Percentiles rank a stretch among this genome's conserved stretches.
These are phyloP conservation scores for Aspergillus sp. DNA, from an alignment of 2,329 filamentous ascomycete species.

Conservation along the genomic window DNA sequence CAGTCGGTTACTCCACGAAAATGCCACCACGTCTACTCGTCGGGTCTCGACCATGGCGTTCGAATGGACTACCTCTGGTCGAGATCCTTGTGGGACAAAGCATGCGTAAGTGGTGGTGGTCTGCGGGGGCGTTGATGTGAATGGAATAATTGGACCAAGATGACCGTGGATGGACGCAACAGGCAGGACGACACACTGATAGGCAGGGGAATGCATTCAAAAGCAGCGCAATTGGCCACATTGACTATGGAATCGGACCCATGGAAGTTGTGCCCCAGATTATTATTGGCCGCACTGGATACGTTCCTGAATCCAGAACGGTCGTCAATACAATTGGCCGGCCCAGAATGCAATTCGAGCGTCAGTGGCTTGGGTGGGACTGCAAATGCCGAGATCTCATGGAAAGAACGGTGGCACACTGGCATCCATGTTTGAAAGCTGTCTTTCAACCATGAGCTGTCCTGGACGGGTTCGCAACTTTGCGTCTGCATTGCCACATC, in stretches of 20 bases:
- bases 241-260: not conserved
- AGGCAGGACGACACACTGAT: not conserved
- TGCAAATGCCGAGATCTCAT: not conserved
- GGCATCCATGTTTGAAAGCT: not conserved
- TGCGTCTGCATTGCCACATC: not conserved
- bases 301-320: slow-evolving; percentile 4
- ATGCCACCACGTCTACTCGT: not conserved
- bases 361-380: not conserved
- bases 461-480: not conserved
- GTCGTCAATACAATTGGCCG: not conserved
- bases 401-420: not conserved
- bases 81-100: not conserved
- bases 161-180: not conserved
- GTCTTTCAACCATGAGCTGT: not conserved
- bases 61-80: not conserved
- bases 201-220: not conserved
- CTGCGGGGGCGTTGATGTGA: not conserved
- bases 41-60: slow-evolving; percentile 4
- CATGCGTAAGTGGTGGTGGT: slow-evolving; percentile 5
- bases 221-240: slow-evolving; percentile 7
- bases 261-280: not conserved
- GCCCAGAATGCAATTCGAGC: not conserved
- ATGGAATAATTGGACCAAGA: not conserved
- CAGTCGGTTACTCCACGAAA: not conserved
- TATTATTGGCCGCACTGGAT: not conserved